Conservation (phyloP, 2,329 filamentous ascomycete species). For the Metarhizium sp. region DNA sequence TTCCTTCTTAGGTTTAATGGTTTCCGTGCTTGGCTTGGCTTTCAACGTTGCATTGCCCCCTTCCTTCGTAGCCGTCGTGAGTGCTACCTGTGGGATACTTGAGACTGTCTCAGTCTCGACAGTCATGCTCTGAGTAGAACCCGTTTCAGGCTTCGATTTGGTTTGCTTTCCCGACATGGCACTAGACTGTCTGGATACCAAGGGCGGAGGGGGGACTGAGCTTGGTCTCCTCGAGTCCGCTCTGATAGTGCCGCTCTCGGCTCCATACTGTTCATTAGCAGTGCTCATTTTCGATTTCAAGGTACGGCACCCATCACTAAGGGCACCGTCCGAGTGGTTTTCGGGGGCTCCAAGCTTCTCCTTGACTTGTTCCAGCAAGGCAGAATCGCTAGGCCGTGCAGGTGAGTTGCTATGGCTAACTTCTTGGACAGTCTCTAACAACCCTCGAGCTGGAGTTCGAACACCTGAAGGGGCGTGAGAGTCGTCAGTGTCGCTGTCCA, state of each 20-base stretch:
- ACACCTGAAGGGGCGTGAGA: slow-evolving; percentile 37
- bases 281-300: slow-evolving; percentile 38
- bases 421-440: slow-evolving; percentile 86
- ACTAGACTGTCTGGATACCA: slow-evolving; percentile 57
- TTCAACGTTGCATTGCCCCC: slow-evolving; percentile 65
- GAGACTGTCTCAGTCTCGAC: slow-evolving; percentile 95
- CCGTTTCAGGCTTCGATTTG: slow-evolving; percentile 61
- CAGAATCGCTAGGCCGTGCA: slow-evolving; percentile 33
- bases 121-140: slow-evolving; percentile 83
- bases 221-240: slow-evolving; percentile 32
- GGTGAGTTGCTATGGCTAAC: slow-evolving; percentile 70
- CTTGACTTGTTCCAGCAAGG: slow-evolving; percentile 39
- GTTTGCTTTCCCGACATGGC: slow-evolving; percentile 53
- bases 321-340: slow-evolving; percentile 31
- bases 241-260: slow-evolving; percentile 51
- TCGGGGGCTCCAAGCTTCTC: slow-evolving; percentile 35
- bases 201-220: slow-evolving; percentile 41
- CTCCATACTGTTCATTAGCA: slow-evolving; percentile 48
- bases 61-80: slow-evolving; percentile 57
- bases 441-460: slow-evolving; percentile 51
- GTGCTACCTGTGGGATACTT: slow-evolving; percentile 75
- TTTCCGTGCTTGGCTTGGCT: slow-evolving; percentile 86
- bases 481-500: slow-evolving; percentile 47
- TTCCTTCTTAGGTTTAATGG: slow-evolving; percentile 88
- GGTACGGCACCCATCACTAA: slow-evolving; percentile 29